A percentile compares a stretch with the other conserved stretches of the same genome.
Conservation (phyloP, 768 basidiomycete species). For the Gymnopilus dilepis region DNA sequence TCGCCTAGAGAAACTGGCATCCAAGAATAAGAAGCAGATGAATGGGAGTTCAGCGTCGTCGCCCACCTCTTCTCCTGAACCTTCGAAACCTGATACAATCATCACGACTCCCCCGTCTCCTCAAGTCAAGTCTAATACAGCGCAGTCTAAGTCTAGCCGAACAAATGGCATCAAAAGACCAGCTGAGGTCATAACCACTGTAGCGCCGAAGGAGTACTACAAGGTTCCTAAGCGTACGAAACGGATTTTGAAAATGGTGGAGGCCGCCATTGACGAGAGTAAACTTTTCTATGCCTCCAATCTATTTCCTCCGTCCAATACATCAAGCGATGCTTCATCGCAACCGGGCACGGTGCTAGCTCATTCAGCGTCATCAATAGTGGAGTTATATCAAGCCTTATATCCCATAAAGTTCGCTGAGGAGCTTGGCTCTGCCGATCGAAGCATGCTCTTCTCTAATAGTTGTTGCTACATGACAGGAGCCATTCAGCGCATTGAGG, state of each 20-base stretch:
- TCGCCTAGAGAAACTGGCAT: slow-evolving; percentile 56
- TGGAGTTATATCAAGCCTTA: slow-evolving; percentile 83
- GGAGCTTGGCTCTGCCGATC: slow-evolving; percentile 54
- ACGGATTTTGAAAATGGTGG: slow-evolving; percentile 58
- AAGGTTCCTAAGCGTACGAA: slow-evolving; percentile 62
- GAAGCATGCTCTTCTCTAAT: slow-evolving; percentile 80
- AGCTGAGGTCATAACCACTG: slow-evolving; percentile 24
- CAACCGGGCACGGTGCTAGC: slow-evolving; percentile 60
- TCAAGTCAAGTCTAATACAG: slow-evolving; percentile 12
- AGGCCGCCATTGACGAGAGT: slow-evolving; percentile 70
- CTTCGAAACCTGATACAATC: slow-evolving; percentile 4
- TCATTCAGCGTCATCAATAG: slow-evolving; percentile 63
- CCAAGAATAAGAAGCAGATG: slow-evolving; percentile 54
- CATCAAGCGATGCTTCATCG: slow-evolving; percentile 33
- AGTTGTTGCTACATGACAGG: slow-evolving; percentile 73
- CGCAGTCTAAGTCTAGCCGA: slow-evolving; percentile 14
- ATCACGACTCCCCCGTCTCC: slow-evolving; percentile 21
- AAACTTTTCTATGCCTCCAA: slow-evolving; percentile 62
- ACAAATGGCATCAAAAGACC: slow-evolving; percentile 25
- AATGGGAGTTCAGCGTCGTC: slow-evolving; percentile 36
- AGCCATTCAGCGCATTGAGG: slow-evolving; percentile 51
- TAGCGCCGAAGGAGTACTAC: slow-evolving; percentile 58
- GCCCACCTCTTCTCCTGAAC: slow-evolving; percentile 20
- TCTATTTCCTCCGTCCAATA: slow-evolving; percentile 47
- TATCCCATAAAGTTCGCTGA: slow-evolving; percentile 67